A percentile compares a stretch with the other conserved stretches of the same genome.
These are phyloP conservation scores for Populus deltoides DNA, from an alignment of 345 rosid species.

Conservation along the genomic window DNA sequence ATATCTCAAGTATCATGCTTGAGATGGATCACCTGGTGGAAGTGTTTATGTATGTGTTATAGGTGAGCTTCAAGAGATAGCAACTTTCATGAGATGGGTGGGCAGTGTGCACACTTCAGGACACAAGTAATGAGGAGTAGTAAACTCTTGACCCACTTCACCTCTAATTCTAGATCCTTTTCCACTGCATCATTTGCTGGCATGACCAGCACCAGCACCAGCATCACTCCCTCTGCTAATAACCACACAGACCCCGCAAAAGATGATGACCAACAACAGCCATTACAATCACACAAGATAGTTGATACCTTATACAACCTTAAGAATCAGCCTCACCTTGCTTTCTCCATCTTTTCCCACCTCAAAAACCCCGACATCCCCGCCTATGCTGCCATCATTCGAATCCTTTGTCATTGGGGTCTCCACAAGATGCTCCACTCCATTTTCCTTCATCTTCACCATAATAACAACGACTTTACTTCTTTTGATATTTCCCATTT, in stretches of 20 bases:
- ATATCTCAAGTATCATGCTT: slow-evolving; percentile 50
- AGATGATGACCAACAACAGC: too few relatives aligned
- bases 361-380: slow-evolving; percentile 10
- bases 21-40: slow-evolving; percentile 65
- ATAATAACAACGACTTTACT: neutral
- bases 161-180: too few relatives aligned
- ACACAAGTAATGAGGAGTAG: slow-evolving; percentile 20
- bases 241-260: too few relatives aligned
- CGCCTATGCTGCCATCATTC: slow-evolving; percentile 6
- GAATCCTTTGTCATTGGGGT: slow-evolving; percentile 14
- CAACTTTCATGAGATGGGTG: slow-evolving; percentile 54
- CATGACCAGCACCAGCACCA: too few relatives aligned
- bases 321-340: slow-evolving; percentile 9
- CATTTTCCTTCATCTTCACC: slow-evolving; percentile 7
- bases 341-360: slow-evolving; percentile 15
- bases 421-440: slow-evolving; percentile 6
- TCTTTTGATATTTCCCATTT: slow-evolving; percentile 6
- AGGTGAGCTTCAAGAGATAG: slow-evolving; percentile 43
- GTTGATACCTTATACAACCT: slow-evolving; percentile 5
- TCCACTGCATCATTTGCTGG: too few relatives aligned
- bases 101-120: slow-evolving; percentile 30
- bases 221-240: too few relatives aligned
- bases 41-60: slow-evolving; percentile 50
- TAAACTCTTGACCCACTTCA: too few relatives aligned
- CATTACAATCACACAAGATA: too few relatives aligned